Base-by-base conservation (phyloP, 257 asterid species). In the Striga asiatica region DNA sequence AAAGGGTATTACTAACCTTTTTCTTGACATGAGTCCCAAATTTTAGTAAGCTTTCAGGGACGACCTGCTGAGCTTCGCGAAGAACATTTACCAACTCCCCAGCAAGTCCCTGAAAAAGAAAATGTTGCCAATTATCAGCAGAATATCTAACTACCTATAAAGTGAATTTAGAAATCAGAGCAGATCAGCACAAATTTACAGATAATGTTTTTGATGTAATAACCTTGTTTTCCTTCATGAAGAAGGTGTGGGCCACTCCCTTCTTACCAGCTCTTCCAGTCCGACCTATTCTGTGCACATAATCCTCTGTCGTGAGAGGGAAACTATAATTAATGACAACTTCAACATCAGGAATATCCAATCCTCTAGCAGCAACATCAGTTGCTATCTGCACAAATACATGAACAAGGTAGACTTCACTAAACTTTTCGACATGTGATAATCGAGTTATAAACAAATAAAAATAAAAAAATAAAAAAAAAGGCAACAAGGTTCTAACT, bases 161-260 rank as follows among this genome's bases (percentile, higher is more conserved):
- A 21, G 24, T 52, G 49, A 17, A 64, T 25, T 18, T 25, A 38
- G 38, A 19, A 50, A 5, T 50, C 31, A 25, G 55, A 3, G 43
- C 34, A 62, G n/a, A n/a, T n/a, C 37, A 45, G 16, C 9, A 28
- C 48, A 27, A 20, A 24, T 59, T 37, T 9, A 41, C 48, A 18
- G n/a, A 21, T 10, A 27, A 60, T 11, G 39, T 49, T n/a, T n/a
- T n/a, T n/a, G n/a, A n/a, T 34, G 28, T 5, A 46, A 55, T 45
- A 68, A 89, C 98, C 94, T 84, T 91, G 71, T 91, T 91, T 21
- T 91, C 98, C 81, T 82, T 82, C 0, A 88, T 91, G 68, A 91
- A 91, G 82, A 91, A 91, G 53, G 98, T 91, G 81, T 91, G 98
- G 42, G 98, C 98, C 54, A 91, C 97, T 62, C 98, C 98, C 70